These are phyloP conservation scores for Casuarina glauca DNA, from an alignment of 306 rosid genomes.

Conservation along the genomic window DNA sequence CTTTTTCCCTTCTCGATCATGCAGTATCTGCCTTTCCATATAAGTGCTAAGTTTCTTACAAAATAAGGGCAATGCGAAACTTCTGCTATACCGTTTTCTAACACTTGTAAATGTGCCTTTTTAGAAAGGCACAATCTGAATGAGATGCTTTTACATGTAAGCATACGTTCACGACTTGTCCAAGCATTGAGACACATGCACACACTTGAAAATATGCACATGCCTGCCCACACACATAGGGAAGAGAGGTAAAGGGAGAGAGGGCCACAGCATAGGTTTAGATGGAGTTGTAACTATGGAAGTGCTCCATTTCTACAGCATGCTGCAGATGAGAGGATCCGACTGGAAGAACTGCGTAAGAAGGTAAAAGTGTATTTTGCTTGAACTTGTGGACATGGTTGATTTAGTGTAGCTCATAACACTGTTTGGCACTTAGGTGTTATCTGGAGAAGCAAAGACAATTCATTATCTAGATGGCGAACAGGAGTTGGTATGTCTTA, in stretches of 20 bases:
- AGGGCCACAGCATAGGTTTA: constrained; percentile 3
- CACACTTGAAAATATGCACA: constrained; percentile 5
- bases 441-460: constrained; percentile 78
- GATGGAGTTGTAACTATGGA: constrained; percentile 30
- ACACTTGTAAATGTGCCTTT: constrained; percentile 7
- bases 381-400: constrained; percentile 24
- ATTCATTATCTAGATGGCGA: constrained; percentile 67
- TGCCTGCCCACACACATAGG: not conserved
- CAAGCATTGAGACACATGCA: not conserved
- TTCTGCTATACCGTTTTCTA: no score
- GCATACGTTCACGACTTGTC: constrained; percentile 7
- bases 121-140: not conserved
- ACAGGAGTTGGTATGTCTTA: constrained; percentile 71
- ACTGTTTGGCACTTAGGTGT: constrained; percentile 50
- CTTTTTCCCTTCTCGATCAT: not conserved
- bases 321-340: constrained; percentile 96
- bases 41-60: not conserved
- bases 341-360: constrained; percentile 82
- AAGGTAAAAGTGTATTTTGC: constrained; percentile 52
- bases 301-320: constrained; percentile 54
- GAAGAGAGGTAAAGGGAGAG: not conserved
- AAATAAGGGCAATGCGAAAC: not conserved
- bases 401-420: constrained; percentile 26
- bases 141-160: not conserved
- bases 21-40: constrained; percentile 3